Base-by-base conservation (phyloP, 1,284 basidiomycete species). In the Crepidotus sp. region DNA sequence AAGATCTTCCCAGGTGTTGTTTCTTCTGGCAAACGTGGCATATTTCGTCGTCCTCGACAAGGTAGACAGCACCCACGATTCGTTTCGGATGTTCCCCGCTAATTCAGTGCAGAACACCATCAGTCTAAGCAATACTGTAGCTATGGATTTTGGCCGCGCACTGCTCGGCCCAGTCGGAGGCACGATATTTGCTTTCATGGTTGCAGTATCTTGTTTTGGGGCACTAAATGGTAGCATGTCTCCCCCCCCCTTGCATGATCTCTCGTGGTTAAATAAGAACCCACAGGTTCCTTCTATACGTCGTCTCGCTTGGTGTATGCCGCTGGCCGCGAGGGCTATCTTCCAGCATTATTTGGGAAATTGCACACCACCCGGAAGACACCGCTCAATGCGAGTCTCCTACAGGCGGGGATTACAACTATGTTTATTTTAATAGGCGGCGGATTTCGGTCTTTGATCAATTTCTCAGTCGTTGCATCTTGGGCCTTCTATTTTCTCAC, bases 21-120 rank as follows among this genome's bases (percentile, higher is more conserved):
- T 95, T 60, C 59, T 94, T 3, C 66, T 83, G 2, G 83, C 88
- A 6, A 97, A 97, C 60, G 54, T 94, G 7, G 81, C 92, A 0
- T 98, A 98, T 65, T 95, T 98, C 54, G 77, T 91, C 14, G 91
- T 96, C 1, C 73, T 98, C n/a, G 84, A 93, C 52, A 83, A 84
- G 60, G 77, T 77, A 46, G 54, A 67, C 21, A 64, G 67, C 0
- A 59, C 60, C 4, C 21, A 38, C 58, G 66, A 62, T 29, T 35
- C 31, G 17, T 17, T 41, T 39, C 5, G 14, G 29, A 24, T 11
- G n/a, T 24, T 14, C 32, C 9, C 13, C n/a, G 39, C 40, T 21
- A 38, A 31, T 22, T 15, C 29, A 15, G 36, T 24, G 30, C 38
- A 83, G 80, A 65, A 58, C 27, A 77, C 72, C 6, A 83, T 89